These are phyloP conservation scores for Saccharum officinarum DNA, from an alignment of 176 grass and related monocot genomes.

Conservation along the genomic window DNA sequence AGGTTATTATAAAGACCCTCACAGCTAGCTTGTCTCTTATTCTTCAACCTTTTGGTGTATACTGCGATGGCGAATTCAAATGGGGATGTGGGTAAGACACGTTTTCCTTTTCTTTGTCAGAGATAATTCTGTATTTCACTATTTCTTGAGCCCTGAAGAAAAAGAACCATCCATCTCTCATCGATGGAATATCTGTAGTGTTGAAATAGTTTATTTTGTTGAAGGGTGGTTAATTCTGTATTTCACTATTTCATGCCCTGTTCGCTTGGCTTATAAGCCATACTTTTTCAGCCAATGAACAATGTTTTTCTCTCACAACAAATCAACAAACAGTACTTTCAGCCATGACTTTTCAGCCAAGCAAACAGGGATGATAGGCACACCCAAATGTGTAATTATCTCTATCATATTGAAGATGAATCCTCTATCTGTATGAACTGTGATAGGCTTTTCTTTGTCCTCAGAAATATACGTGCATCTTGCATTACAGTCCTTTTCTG, in stretches of 20 bases:
- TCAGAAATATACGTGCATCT: neutral
- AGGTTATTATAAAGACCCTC: constrained; percentile 88
- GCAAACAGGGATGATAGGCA: neutral
- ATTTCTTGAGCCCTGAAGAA: neutral
- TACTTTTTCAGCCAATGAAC: too few species aligned
- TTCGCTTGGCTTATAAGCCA: too few species aligned
- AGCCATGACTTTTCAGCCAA: too few species aligned
- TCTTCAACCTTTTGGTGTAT: constrained; percentile 70
- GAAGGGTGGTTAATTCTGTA: neutral
- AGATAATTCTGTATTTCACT: neutral
- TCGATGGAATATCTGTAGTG: neutral
- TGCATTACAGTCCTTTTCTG: neutral
- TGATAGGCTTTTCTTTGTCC: neutral
- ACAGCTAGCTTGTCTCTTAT: constrained; percentile 69
- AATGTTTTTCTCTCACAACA: too few species aligned
- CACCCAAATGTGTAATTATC: neutral
- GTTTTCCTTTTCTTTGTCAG: neutral
- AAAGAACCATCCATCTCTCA: constrained; percentile 1
- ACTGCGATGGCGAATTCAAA: constrained; percentile 78
- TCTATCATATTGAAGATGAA: neutral
- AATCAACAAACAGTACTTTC: too few species aligned
- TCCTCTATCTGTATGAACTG: neutral
- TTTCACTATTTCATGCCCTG: too few species aligned
- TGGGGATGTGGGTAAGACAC: constrained; percentile 65
- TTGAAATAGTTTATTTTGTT: neutral